Percentiles rank a stretch among this genome's conserved stretches.
Evolutionary conservation across 2,329 filamentous ascomycete species (phyloP).

Genomic region (Coniochaeta sp.): DNA sequence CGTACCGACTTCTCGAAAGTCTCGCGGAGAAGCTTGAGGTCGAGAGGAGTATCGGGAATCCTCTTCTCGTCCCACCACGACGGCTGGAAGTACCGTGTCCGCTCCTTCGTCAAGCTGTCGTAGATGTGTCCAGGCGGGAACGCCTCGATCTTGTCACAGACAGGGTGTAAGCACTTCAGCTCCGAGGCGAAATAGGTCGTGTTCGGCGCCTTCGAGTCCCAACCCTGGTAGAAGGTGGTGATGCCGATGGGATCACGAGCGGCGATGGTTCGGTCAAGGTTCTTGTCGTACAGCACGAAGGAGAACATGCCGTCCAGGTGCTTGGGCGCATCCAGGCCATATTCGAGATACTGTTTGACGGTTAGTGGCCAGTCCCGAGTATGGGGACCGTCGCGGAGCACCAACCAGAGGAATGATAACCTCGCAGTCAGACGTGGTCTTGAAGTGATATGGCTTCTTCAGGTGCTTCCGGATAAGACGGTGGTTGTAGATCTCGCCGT

Average conservation of each 20-base stretch:
- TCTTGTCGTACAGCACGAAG: conserved; percentile 96
- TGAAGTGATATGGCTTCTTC: conserved; percentile 85
- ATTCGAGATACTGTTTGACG: conserved; percentile 65
- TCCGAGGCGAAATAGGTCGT: conserved; percentile 96
- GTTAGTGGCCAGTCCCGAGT: background rate
- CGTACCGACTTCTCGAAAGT: conserved; percentile 85
- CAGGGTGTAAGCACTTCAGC: conserved; percentile 83
- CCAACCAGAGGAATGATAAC: conserved; percentile 94
- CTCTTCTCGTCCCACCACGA: conserved; percentile 82
- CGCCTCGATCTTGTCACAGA: conserved; percentile 89
- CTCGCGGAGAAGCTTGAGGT: conserved; percentile 74
- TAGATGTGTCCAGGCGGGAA: conserved; percentile 96
- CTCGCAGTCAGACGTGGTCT: conserved; percentile 97
- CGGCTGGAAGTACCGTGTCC: conserved; percentile 84
- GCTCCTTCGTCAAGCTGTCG: conserved; percentile 82
- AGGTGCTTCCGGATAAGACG: conserved; percentile 83
- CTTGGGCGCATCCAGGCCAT: conserved; percentile 87
- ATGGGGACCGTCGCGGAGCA: conserved; percentile 7
- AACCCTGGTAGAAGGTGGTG: conserved; percentile 95
- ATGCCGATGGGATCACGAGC: conserved; percentile 95
- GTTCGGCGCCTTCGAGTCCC: conserved; percentile 72
- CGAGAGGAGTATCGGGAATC: conserved; percentile 71
- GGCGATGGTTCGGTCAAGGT: conserved; percentile 82
- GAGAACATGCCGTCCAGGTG: conserved; percentile 99
- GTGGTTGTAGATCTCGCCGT: conserved; percentile 99